Evolutionary conservation across 352 stramenopile species (phyloP).

Genomic region (Pythium monospermum): DNA sequence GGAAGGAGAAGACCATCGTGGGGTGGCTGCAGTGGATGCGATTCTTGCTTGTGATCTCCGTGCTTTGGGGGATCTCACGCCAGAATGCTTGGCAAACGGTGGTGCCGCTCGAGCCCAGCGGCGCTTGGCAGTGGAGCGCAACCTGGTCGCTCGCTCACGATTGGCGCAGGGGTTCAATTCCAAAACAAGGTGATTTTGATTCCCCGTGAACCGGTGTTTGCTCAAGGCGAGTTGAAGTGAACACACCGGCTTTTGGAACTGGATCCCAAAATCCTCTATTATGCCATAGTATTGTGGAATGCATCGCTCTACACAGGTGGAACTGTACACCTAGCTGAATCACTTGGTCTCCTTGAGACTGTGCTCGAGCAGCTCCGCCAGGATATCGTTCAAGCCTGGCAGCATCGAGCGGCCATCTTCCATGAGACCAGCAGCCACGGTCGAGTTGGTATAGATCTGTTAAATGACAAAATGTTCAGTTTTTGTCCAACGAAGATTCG

Average conservation of each 20-base stretch:
- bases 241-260: constrained; percentile 7
- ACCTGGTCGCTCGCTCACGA: constrained; percentile 11
- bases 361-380: constrained; percentile 82
- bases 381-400: constrained; percentile 94
- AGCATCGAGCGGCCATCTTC: constrained; percentile 98
- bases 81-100: constrained; percentile 4
- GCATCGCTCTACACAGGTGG: neutral
- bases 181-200: constrained; percentile 27
- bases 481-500: neutral
- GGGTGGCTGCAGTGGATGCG: neutral
- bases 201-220: too few relatives aligned
- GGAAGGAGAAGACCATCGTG: constrained; percentile 64
- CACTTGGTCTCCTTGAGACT: constrained; percentile 37
- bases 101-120: constrained; percentile 1
- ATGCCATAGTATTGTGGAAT: neutral
- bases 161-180: constrained; percentile 11
- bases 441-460: constrained; percentile 98
- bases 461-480: too few relatives aligned
- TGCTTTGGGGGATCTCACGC: neutral
- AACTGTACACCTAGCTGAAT: neutral
- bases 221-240: constrained; percentile 15
- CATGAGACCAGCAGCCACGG: constrained; percentile 96
- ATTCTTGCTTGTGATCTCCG: neutral
- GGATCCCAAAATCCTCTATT: constrained; percentile 8
- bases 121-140: constrained; percentile 10